Percentiles rank a stretch among this genome's conserved stretches.
phyloP scores from a whole-genome alignment of 2,329 filamentous ascomycete genomes.

The Alternaria atra region DNA sequence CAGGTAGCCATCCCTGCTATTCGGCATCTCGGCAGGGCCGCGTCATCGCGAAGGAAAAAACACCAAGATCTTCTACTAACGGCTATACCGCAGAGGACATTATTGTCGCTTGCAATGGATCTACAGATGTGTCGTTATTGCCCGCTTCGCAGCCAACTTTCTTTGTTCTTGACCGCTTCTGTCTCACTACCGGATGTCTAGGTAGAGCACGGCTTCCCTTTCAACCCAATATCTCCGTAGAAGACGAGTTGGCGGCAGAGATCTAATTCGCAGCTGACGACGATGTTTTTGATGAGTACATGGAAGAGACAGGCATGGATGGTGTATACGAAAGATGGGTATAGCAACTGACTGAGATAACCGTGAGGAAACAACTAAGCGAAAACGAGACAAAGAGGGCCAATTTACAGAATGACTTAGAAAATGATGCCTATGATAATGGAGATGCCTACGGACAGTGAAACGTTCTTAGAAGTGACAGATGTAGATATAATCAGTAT shows the following conservation, averaged over 20 bases:
- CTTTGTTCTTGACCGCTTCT: background rate
- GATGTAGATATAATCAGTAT: background rate
- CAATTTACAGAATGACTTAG: background rate
- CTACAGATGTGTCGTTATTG: background rate
- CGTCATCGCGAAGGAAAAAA: background rate
- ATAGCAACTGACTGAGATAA: background rate
- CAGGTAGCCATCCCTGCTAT: background rate
- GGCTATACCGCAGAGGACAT: background rate
- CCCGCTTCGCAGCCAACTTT: background rate
- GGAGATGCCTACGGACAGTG: background rate
- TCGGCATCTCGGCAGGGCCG: conserved; percentile 7
- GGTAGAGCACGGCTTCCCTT: background rate
- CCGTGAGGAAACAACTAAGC: background rate
- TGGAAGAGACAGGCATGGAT: background rate
- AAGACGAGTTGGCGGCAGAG: background rate
- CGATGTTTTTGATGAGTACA: background rate
- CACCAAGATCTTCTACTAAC: background rate
- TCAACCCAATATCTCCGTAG: background rate
- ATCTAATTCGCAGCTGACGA: background rate
- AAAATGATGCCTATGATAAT: background rate
- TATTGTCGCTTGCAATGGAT: background rate
- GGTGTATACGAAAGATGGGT: too few relatives aligned
- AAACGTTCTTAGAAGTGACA: background rate
- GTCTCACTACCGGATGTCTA: background rate
- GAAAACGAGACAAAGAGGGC: background rate